These are phyloP conservation scores for Achaetomium macrosporum DNA, from an alignment of 2,329 filamentous ascomycete genomes.

Conservation along the genomic window DNA sequence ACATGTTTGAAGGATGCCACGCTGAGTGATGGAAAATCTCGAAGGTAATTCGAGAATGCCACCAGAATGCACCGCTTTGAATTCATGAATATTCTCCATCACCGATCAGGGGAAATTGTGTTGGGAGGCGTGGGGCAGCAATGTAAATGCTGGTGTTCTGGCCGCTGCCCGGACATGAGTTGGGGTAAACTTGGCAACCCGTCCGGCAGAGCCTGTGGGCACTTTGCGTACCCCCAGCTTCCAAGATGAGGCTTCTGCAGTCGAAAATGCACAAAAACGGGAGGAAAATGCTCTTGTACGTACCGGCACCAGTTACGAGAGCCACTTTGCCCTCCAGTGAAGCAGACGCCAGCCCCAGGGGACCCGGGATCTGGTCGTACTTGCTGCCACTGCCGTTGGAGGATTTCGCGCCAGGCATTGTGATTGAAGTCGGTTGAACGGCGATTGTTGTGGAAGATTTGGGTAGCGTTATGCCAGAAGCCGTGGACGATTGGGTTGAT, in stretches of 20 bases:
- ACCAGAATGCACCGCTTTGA: neutral
- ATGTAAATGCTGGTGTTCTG: neutral
- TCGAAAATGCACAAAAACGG: neutral
- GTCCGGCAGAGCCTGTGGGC: constrained; percentile 6
- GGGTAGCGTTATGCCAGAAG: constrained; percentile 11
- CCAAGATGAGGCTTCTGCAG: neutral
- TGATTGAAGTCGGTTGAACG: constrained; percentile 2
- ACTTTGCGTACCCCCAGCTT: neutral
- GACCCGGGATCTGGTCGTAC: constrained; percentile 30
- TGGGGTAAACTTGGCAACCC: constrained; percentile 23
- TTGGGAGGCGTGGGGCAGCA: neutral
- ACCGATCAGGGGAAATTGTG: neutral
- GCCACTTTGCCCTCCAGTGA: constrained; percentile 33
- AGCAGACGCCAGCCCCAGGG: constrained; percentile 28
- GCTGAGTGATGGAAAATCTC: neutral
- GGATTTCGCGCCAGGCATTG: constrained; percentile 22
- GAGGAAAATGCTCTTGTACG: constrained; percentile 5
- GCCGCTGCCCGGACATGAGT: constrained; percentile 21
- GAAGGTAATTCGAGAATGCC: neutral
- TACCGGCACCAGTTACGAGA: constrained; percentile 33
- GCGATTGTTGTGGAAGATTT: constrained; percentile 6
- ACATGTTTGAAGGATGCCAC: neutral
- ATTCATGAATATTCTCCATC: neutral
- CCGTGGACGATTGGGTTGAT: constrained; percentile 5
- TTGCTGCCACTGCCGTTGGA: constrained; percentile 21